A percentile compares a stretch with the other conserved stretches of the same genome.
These are phyloP conservation scores for Camellia oleifera DNA, from an alignment of 179 eudicot genomes.

Conservation along the genomic window DNA sequence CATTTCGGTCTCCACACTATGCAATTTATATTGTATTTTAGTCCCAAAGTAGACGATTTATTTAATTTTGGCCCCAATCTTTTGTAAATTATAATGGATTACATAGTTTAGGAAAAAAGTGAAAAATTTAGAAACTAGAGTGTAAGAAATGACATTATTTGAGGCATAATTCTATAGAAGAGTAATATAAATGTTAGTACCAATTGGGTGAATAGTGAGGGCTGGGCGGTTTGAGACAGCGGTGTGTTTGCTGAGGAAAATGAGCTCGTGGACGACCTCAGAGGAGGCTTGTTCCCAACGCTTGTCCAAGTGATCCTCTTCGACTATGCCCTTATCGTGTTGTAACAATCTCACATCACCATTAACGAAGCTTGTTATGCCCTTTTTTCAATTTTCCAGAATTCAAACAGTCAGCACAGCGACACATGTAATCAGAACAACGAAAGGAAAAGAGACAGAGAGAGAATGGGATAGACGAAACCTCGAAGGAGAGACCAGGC, in stretches of 20 bases:
- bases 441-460: neutral
- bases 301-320: slow-evolving; percentile 64
- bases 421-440: too few relatives aligned
- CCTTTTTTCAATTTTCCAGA: slow-evolving; percentile 19
- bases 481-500: slow-evolving; percentile 59
- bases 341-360: slow-evolving; percentile 59
- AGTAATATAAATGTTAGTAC: too few relatives aligned
- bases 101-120: too few relatives aligned
- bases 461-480: neutral
- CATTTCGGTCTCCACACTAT: too few relatives aligned
- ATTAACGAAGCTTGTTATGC: slow-evolving; percentile 52
- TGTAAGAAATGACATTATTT: slow-evolving; percentile 12
- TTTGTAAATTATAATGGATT: too few relatives aligned
- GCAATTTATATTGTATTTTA: too few relatives aligned
- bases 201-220: too few relatives aligned
- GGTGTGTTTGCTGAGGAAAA: slow-evolving; percentile 70
- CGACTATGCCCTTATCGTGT: slow-evolving; percentile 64
- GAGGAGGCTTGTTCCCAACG: slow-evolving; percentile 62
- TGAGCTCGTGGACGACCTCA: slow-evolving; percentile 61
- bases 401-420: neutral
- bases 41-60: too few relatives aligned
- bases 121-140: too few relatives aligned
- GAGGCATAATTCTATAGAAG: too few relatives aligned
- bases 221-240: slow-evolving; percentile 23
- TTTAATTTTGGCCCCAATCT: too few relatives aligned